A percentile compares a stretch with the other conserved stretches of the same genome.
phyloP scores from a whole-genome alignment of 768 basidiomycete species.

The Porphyrellus cyaneotinctus region DNA sequence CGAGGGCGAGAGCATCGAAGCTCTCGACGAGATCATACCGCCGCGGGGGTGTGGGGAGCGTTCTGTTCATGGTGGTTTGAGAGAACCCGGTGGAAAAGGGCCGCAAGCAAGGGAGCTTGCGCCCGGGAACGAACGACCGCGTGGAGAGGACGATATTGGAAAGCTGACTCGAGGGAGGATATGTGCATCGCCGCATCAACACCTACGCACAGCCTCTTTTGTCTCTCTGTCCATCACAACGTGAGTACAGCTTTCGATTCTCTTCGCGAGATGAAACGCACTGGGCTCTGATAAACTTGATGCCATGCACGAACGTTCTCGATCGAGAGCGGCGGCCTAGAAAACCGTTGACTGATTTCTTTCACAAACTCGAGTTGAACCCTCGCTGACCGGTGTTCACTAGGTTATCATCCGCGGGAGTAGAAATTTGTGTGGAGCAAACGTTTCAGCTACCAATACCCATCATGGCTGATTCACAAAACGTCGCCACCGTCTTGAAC shows the following conservation, averaged over 20 bases:
- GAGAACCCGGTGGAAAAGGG: slow-evolving; percentile 4
- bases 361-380: not conserved
- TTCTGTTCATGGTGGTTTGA: slow-evolving; percentile 20
- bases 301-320: slow-evolving; percentile 51
- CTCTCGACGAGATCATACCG: slow-evolving; percentile 29
- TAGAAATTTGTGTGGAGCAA: not conserved
- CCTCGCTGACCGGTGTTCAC: slow-evolving; percentile 7
- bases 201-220: not conserved
- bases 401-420: slow-evolving; percentile 4
- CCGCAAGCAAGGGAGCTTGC: slow-evolving; percentile 11
- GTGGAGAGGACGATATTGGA: slow-evolving; percentile 13
- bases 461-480: slow-evolving; percentile 19
- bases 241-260: slow-evolving; percentile 35
- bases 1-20: slow-evolving; percentile 34
- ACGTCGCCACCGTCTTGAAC: slow-evolving; percentile 34
- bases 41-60: slow-evolving; percentile 11
- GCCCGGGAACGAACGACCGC: slow-evolving; percentile 1
- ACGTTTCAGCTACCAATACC: not conserved
- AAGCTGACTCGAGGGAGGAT: slow-evolving; percentile 16
- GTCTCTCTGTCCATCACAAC: not conserved
- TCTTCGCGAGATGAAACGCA: slow-evolving; percentile 61
- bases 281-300: slow-evolving; percentile 56
- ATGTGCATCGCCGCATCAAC: slow-evolving; percentile 14
- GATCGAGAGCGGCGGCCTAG: slow-evolving; percentile 52
- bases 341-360: slow-evolving; percentile 58